Evolutionary conservation across 2,329 filamentous ascomycete genomes (phyloP).

Genomic region (Aspergillus sp.): DNA sequence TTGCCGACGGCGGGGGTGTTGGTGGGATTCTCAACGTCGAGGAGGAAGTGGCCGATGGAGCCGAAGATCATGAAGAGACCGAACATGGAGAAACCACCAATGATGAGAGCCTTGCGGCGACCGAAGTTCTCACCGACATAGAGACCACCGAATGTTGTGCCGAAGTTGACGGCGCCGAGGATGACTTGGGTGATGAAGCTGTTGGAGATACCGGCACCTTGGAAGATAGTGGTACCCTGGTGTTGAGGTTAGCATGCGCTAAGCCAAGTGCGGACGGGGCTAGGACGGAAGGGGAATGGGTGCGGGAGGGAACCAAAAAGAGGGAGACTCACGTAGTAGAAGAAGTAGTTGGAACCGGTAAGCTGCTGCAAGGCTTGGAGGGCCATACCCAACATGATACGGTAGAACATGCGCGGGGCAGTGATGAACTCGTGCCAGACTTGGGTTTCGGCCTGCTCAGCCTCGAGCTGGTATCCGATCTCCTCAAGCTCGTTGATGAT

Average conservation of each 20-base stretch:
- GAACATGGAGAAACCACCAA: conserved; percentile 63
- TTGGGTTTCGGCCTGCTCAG: conserved; percentile 38
- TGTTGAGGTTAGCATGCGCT: background rate
- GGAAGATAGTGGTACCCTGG: conserved; percentile 48
- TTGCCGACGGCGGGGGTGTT: conserved; percentile 51
- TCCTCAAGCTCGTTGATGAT: conserved; percentile 52
- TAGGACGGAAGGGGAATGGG: background rate
- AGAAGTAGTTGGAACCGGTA: conserved; percentile 44
- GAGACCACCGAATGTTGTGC: conserved; percentile 60
- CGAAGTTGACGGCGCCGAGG: conserved; percentile 63
- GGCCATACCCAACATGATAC: conserved; percentile 36
- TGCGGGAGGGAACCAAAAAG: background rate
- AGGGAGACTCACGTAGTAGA: conserved; percentile 47
- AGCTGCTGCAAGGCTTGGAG: conserved; percentile 43
- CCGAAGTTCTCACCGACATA: conserved; percentile 66
- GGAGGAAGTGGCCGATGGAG: conserved; percentile 46
- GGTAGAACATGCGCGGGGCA: conserved; percentile 43
- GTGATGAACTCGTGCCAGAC: conserved; percentile 41
- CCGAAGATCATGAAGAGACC: conserved; percentile 63
- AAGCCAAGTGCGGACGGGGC: background rate
- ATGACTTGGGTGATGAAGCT: conserved; percentile 62
- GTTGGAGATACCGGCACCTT: conserved; percentile 60
- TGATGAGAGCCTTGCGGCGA: conserved; percentile 62
- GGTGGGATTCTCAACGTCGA: conserved; percentile 34
- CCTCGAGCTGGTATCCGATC: conserved; percentile 54